Conservation (phyloP, 768 basidiomycete genomes). For the Mrakia blollopis region DNA sequence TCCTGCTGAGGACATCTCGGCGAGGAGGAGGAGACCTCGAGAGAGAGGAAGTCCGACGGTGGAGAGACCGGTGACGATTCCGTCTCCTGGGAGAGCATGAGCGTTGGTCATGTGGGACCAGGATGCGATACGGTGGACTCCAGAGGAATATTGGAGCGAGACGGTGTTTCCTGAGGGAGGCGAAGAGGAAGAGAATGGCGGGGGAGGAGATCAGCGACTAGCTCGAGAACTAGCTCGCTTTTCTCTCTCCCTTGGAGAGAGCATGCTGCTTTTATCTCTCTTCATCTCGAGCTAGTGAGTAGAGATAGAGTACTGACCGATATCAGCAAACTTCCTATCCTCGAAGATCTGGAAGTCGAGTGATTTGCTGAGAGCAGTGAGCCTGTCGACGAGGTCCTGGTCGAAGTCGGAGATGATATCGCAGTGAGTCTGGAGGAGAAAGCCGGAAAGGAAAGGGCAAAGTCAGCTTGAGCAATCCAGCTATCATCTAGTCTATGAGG, state of each 20-base stretch:
- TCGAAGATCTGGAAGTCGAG: conserved; percentile 96
- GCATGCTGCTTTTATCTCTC: background rate
- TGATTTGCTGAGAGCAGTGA: conserved; percentile 65
- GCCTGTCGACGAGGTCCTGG: conserved; percentile 58
- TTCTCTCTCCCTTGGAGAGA: too few relatives aligned
- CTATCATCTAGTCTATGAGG: too few relatives aligned
- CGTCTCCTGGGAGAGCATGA: conserved; percentile 92
- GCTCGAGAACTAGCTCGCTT: too few relatives aligned
- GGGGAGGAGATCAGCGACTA: background rate
- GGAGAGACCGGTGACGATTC: conserved; percentile 81
- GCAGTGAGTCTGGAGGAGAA: conserved; percentile 73
- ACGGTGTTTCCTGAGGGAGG: conserved; percentile 79
- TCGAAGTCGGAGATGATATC: conserved; percentile 94
- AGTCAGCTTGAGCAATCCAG: conserved; percentile 21
- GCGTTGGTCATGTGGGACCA: conserved; percentile 99
- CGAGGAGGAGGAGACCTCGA: conserved; percentile 81
- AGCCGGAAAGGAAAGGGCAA: background rate
- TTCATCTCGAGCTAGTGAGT: background rate
- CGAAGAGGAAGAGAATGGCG: conserved; percentile 4
- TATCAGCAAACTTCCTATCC: conserved; percentile 98
- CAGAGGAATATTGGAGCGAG: conserved; percentile 84
- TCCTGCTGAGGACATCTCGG: conserved; percentile 93
- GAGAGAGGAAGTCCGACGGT: conserved; percentile 78
- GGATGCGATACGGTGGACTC: conserved; percentile 83
- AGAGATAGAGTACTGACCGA: conserved; percentile 56